Percentiles rank a stretch among this genome's conserved stretches.
These are phyloP conservation scores for Dactylellina cionopaga DNA, from an alignment of 2,329 filamentous ascomycete species.

Conservation along the genomic window DNA sequence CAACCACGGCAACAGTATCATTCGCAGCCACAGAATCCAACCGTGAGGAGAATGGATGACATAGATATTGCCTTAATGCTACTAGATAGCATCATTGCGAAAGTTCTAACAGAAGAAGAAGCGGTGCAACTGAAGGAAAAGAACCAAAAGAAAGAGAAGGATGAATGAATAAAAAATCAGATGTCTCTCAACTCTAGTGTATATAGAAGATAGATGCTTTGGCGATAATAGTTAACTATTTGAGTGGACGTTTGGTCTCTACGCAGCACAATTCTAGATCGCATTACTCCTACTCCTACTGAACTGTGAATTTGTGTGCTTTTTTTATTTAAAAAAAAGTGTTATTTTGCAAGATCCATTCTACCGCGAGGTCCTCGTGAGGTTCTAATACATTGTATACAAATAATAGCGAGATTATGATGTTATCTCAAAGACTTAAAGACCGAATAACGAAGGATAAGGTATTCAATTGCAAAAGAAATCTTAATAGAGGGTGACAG, in stretches of 20 bases:
- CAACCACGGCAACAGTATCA: slow-evolving; percentile 14
- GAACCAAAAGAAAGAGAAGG: not conserved
- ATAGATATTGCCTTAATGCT: slow-evolving; percentile 26
- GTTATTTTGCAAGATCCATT: not conserved
- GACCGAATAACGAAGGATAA: too few relatives aligned
- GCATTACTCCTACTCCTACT: not conserved
- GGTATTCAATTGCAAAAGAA: not conserved
- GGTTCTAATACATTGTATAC: not conserved
- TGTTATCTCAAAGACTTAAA: too few relatives aligned
- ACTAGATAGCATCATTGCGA: slow-evolving; percentile 30
- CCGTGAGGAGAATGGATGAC: slow-evolving; percentile 19
- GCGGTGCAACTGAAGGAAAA: slow-evolving; percentile 6
- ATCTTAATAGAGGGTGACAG: not conserved
- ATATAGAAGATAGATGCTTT: not conserved
- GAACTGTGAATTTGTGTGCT: not conserved
- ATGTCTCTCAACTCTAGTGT: not conserved
- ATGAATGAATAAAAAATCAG: not conserved
- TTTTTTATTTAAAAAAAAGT: not conserved
- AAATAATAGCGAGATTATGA: not conserved
- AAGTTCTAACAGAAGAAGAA: slow-evolving; percentile 14
- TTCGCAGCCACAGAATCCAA: not conserved
- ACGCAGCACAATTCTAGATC: not conserved
- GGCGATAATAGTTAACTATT: not conserved
- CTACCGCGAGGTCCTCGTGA: slow-evolving; percentile 1
- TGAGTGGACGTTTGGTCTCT: too few relatives aligned